Base-by-base conservation (phyloP, 2,329 filamentous ascomycete genomes). In the Exserohilum rostratum region DNA sequence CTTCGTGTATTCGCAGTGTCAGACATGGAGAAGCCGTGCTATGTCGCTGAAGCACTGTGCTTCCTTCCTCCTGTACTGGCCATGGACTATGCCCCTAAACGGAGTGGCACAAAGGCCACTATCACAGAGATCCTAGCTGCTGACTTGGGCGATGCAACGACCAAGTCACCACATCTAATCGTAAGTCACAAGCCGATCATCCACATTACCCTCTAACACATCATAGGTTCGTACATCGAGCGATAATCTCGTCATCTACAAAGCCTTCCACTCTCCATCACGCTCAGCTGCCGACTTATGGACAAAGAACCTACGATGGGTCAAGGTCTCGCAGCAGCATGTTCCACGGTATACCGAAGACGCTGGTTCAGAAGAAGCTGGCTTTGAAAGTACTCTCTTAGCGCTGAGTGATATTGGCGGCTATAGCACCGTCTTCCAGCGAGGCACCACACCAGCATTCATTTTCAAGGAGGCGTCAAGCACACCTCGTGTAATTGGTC, bases 231-330 rank as follows among this genome's bases (percentile, higher is more conserved):
- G 93, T 46, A 91, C 91, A 44, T 82, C 85, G 9, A 88, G 86
- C 55, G 89, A 96, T 60, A 93, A 98, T 69, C 78, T 98, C 30
- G 89, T 89, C 10, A 83, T 98, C 40, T 99, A 98, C 71, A 87
- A 95, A 70, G 92, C 93, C 1, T 89, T 91, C 64, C 82, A 85
- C 37, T 70, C 78, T 78, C 57, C 76, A 70, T 34, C 70, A 68
- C 25, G 73, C 73, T 51, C 71, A 66, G 52, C 58, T n/a, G 65
- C 68, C 6, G 62, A 76, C 25, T 74, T 80, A 5, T 82, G 88
- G 62, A 78, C 83, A 1, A 77, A 79, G 20, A 83, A 82, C 6
- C 78, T 97, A 10, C 85, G 87, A 50, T 96, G 96, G 74, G 81
- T 88, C 50, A 96, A 96, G 73, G 77, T 90, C 0, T 76, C 85